phyloP scores from a whole-genome alignment of 345 rosid genomes.

The Kandelia obovata region DNA sequence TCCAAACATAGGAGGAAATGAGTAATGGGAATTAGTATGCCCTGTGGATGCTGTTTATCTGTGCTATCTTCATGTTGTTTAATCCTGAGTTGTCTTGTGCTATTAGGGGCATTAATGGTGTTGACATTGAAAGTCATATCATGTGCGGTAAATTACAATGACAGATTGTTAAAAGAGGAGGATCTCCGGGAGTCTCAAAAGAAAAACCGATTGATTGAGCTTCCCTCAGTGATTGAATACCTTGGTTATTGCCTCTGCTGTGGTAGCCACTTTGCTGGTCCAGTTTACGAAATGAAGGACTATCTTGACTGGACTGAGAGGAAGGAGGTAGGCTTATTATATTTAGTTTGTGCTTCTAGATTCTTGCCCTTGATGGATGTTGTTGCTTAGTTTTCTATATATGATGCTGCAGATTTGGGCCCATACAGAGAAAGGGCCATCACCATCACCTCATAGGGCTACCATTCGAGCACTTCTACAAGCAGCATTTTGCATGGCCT shows the following conservation, averaged over 20 bases:
- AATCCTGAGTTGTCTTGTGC: slow-evolving; percentile 2
- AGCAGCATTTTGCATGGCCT: slow-evolving; percentile 78
- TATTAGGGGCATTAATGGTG: slow-evolving; percentile 92
- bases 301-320: slow-evolving; percentile 90
- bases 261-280: slow-evolving; percentile 96
- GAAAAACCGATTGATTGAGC: slow-evolving; percentile 57
- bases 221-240: slow-evolving; percentile 84
- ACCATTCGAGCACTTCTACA: slow-evolving; percentile 66
- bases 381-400: slow-evolving; percentile 16
- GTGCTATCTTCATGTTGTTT: neutral
- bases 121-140: slow-evolving; percentile 89
- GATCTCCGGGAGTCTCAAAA: slow-evolving; percentile 73
- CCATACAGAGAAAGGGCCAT: slow-evolving; percentile 41
- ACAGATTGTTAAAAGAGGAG: slow-evolving; percentile 75
- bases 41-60: neutral
- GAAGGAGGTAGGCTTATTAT: slow-evolving; percentile 59
- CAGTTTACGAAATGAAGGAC: slow-evolving; percentile 92
- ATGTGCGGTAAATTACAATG: slow-evolving; percentile 76
- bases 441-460: slow-evolving; percentile 63
- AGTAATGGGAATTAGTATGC: neutral
- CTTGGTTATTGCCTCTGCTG: slow-evolving; percentile 91
- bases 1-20: no score
- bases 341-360: slow-evolving; percentile 7
- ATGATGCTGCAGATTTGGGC: slow-evolving; percentile 64
- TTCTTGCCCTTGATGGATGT: neutral